phyloP scores from a whole-genome alignment of 768 basidiomycete genomes.

The Rhizopogon vinicolor region DNA sequence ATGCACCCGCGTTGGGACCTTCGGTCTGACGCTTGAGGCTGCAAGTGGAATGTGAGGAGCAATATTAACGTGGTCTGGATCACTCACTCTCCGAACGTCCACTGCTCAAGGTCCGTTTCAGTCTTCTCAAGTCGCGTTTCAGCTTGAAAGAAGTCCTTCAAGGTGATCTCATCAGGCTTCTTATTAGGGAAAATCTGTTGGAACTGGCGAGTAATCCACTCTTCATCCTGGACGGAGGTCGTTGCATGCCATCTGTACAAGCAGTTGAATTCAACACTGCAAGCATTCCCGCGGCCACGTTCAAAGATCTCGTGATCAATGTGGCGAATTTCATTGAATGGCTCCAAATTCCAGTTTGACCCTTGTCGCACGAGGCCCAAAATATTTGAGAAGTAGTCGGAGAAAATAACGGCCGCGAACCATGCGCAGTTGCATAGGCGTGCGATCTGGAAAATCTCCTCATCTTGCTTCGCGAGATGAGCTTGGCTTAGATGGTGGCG shows the following conservation, averaged over 20 bases:
- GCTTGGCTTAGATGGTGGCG: constrained; percentile 29
- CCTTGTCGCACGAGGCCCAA: constrained; percentile 73
- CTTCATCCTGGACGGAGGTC: constrained; percentile 64
- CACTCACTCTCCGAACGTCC: constrained; percentile 63
- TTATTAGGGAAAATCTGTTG: constrained; percentile 50
- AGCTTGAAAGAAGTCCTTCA: constrained; percentile 47
- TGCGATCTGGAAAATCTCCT: constrained; percentile 82
- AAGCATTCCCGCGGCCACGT: constrained; percentile 76
- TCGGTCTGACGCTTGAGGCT: constrained; percentile 60
- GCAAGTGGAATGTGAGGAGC: neutral
- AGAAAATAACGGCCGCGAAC: constrained; percentile 76
- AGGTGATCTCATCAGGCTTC: constrained; percentile 40
- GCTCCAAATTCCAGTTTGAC: constrained; percentile 71
- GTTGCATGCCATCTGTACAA: constrained; percentile 86
- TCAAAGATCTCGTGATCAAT: constrained; percentile 64
- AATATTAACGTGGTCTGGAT: too few relatives aligned
- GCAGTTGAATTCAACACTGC: constrained; percentile 88
- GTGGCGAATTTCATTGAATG: constrained; percentile 68
- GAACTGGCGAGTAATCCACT: constrained; percentile 59
- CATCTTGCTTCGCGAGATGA: constrained; percentile 50
- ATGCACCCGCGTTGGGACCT: constrained; percentile 32
- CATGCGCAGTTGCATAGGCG: constrained; percentile 76
- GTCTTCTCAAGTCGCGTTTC: constrained; percentile 32
- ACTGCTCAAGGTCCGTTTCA: constrained; percentile 49
- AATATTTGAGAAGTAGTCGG: constrained; percentile 80